Conservation (phyloP, 2,329 filamentous ascomycete genomes). For the Talaromyces rugulosus region DNA sequence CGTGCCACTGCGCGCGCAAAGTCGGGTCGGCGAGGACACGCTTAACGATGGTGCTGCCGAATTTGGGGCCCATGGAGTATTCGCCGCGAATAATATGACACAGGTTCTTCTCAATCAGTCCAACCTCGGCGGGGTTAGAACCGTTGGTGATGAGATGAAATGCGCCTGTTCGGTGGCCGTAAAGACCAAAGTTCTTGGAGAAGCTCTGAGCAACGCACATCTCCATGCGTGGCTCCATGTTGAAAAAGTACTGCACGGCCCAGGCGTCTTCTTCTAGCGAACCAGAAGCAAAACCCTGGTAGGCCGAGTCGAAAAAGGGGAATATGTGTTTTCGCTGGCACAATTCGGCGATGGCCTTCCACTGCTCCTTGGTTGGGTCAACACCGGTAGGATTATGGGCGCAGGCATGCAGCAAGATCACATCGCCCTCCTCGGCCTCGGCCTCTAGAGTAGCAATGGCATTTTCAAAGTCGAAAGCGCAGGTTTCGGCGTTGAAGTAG, state of each 20-base stretch:
- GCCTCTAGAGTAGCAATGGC: constrained; percentile 83
- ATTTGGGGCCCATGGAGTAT: constrained; percentile 62
- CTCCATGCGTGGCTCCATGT: constrained; percentile 68
- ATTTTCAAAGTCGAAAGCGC: constrained; percentile 42
- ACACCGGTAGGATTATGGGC: constrained; percentile 98
- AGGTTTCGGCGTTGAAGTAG: constrained; percentile 70
- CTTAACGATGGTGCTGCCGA: constrained; percentile 80
- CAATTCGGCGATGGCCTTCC: constrained; percentile 77
- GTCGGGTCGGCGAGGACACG: constrained; percentile 72
- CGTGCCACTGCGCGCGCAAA: constrained; percentile 84
- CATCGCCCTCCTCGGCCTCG: constrained; percentile 71
- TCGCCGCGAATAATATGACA: constrained; percentile 38
- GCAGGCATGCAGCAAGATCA: constrained; percentile 88
- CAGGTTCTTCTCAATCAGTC: constrained; percentile 33
- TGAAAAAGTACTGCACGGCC: constrained; percentile 86
- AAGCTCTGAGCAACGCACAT: constrained; percentile 57
- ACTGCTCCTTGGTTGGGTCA: constrained; percentile 87
- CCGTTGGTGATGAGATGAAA: constrained; percentile 61
- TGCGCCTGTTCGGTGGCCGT: constrained; percentile 90
- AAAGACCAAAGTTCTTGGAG: constrained; percentile 70
- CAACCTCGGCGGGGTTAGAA: constrained; percentile 24
- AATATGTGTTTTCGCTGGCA: constrained; percentile 80
- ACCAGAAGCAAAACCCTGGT: constrained; percentile 95
- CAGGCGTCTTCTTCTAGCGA: constrained; percentile 79
- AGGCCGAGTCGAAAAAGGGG: constrained; percentile 96